Conservation (phyloP, 345 rosid species). For the Combretum micranthum region DNA sequence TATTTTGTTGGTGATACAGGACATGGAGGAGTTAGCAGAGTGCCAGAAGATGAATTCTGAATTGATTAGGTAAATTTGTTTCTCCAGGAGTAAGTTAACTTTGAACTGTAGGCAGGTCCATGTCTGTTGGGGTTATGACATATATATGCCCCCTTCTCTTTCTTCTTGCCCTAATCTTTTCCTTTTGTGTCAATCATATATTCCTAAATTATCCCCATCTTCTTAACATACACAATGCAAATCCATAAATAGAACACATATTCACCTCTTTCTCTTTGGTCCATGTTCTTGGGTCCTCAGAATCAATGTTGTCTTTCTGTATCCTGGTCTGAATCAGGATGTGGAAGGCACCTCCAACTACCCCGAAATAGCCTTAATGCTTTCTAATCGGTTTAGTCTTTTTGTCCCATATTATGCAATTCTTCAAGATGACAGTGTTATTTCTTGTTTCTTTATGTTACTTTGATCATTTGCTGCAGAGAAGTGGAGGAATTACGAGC, state of each 20-base stretch:
- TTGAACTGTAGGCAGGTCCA: not conserved
- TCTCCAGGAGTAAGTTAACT: not conserved
- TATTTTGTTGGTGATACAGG: constrained; percentile 29
- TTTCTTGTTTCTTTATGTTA: constrained; percentile 5
- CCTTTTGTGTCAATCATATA: no score
- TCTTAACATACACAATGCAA: no score
- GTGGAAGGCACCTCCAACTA: no score
- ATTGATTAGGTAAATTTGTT: constrained; percentile 46
- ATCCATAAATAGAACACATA: no score
- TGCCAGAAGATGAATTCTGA: constrained; percentile 59
- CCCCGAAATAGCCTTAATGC: no score
- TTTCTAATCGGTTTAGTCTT: no score
- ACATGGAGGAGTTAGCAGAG: constrained; percentile 53
- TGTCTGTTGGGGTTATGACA: no score
- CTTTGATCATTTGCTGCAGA: constrained; percentile 35
- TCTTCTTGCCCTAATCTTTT: no score
- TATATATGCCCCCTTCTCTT: no score
- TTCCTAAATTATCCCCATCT: no score
- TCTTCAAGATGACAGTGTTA: not conserved
- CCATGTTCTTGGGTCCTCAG: not conserved
- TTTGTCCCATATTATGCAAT: not conserved
- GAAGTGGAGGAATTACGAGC: constrained; percentile 57
- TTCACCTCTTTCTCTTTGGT: not conserved
- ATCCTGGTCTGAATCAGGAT: no score
- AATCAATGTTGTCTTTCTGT: no score